These are phyloP conservation scores for Fusarium solani-melongenae DNA, from an alignment of 2,329 filamentous ascomycete genomes.

Conservation along the genomic window DNA sequence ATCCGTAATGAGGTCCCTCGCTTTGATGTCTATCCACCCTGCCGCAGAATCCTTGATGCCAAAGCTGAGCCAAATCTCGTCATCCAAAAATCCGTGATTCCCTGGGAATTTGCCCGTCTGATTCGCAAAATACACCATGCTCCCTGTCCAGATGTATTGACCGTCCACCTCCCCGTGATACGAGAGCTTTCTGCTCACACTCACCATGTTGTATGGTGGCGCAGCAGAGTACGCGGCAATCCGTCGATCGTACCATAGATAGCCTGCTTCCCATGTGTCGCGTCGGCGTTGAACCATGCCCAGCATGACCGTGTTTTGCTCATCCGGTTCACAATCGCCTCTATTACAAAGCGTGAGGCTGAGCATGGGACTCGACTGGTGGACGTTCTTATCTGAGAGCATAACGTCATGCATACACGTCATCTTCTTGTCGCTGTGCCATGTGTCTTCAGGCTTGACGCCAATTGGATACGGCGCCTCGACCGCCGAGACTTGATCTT, in stretches of 20 bases:
- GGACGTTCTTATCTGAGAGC: constrained; percentile 23
- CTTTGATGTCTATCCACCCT: constrained; percentile 37
- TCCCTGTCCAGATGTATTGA: constrained; percentile 34
- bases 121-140: constrained; percentile 32
- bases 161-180: constrained; percentile 35
- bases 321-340: constrained; percentile 24
- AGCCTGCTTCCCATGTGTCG: constrained; percentile 13
- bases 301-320: constrained; percentile 33
- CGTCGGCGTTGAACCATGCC: constrained; percentile 35
- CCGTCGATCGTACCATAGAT: constrained; percentile 35
- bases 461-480: constrained; percentile 26
- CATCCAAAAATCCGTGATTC: constrained; percentile 34
- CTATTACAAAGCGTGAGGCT: constrained; percentile 35
- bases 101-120: constrained; percentile 12
- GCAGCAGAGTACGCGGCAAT: constrained; percentile 30
- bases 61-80: constrained; percentile 39
- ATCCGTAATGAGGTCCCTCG: constrained; percentile 30
- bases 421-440: constrained; percentile 14
- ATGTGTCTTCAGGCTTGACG: constrained; percentile 8
- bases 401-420: constrained; percentile 37
- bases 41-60: constrained; percentile 34
- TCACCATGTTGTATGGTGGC: constrained; percentile 35
- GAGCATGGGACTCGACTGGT: constrained; percentile 38
- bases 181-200: constrained; percentile 37
- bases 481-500: constrained; percentile 22